Conservation (phyloP, 2,329 filamentous ascomycete species). For the Endothia cerciana region DNA sequence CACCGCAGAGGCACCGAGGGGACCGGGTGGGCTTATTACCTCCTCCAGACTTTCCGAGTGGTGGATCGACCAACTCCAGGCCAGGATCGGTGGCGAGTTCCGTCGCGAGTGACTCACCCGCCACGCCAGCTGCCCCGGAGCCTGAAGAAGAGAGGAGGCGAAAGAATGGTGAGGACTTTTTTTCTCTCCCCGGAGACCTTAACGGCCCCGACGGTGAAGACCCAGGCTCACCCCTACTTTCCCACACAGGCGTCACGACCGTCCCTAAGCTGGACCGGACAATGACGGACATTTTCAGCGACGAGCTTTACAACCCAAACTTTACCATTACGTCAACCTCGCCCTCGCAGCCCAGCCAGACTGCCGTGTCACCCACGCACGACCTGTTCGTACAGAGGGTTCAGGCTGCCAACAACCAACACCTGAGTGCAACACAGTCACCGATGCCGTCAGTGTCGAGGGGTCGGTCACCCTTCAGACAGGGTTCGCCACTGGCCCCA, state of each 20-base stretch:
- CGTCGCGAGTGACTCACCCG: slow-evolving; percentile 61
- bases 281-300: slow-evolving; percentile 82
- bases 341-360: slow-evolving; percentile 49
- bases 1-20: slow-evolving; percentile 43
- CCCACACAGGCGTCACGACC: slow-evolving; percentile 56
- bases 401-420: slow-evolving; percentile 77
- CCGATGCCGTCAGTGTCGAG: slow-evolving; percentile 55
- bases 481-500: slow-evolving; percentile 66
- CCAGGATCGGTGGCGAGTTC: slow-evolving; percentile 62
- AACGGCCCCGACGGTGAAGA: slow-evolving; percentile 44
- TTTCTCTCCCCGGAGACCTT: slow-evolving; percentile 27
- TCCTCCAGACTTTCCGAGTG: slow-evolving; percentile 49
- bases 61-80: slow-evolving; percentile 47
- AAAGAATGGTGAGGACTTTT: slow-evolving; percentile 56
- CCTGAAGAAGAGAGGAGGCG: slow-evolving; percentile 52
- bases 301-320: slow-evolving; percentile 80
- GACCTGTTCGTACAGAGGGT: slow-evolving; percentile 75
- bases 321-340: slow-evolving; percentile 63
- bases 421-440: slow-evolving; percentile 62
- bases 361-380: slow-evolving; percentile 56
- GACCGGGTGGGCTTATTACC: slow-evolving; percentile 48
- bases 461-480: slow-evolving; percentile 80
- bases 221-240: slow-evolving; percentile 68
- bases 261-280: slow-evolving; percentile 82
- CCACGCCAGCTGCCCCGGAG: slow-evolving; percentile 57